Conservation (phyloP, 2,329 filamentous ascomycete genomes). For the Pezicula neosporulosa region DNA sequence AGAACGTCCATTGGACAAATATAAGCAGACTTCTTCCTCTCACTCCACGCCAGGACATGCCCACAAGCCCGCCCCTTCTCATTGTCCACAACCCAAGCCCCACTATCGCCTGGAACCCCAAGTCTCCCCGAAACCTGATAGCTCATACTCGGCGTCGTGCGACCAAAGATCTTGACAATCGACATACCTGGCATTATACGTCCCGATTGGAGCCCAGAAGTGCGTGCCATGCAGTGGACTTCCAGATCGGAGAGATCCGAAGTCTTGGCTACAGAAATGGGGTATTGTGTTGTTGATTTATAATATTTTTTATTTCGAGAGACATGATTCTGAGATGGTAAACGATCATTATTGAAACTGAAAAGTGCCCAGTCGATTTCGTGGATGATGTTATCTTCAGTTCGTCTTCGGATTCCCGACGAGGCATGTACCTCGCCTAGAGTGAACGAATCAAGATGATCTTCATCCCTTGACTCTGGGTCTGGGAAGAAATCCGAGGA, state of each 20-base stretch:
- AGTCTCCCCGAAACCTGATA: constrained; percentile 55
- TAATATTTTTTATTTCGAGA: constrained; percentile 38
- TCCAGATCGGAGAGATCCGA: constrained; percentile 66
- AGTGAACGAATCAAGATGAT: constrained; percentile 77
- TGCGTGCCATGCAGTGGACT: constrained; percentile 87
- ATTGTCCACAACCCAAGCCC: constrained; percentile 88
- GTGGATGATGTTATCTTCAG: constrained; percentile 69
- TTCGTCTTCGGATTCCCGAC: constrained; percentile 79
- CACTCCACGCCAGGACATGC: constrained; percentile 86
- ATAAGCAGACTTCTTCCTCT: constrained; percentile 77
- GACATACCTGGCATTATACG: constrained; percentile 74
- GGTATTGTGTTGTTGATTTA: constrained; percentile 35
- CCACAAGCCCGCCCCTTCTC: constrained; percentile 78
- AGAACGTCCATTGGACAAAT: constrained; percentile 94
- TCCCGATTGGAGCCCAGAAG: constrained; percentile 77
- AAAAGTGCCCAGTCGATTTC: constrained; percentile 97
- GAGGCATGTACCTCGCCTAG: constrained; percentile 86
- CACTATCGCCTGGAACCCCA: constrained; percentile 82
- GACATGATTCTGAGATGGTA: constrained; percentile 71
- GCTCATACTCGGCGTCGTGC: constrained; percentile 73
- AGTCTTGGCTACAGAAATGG: constrained; percentile 55
- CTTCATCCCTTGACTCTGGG: constrained; percentile 65
- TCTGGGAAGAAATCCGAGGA: constrained; percentile 79
- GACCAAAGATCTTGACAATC: constrained; percentile 83
- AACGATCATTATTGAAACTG: constrained; percentile 67